Base-by-base conservation (phyloP, 306 rosid genomes). In the Lablab purpureus region DNA sequence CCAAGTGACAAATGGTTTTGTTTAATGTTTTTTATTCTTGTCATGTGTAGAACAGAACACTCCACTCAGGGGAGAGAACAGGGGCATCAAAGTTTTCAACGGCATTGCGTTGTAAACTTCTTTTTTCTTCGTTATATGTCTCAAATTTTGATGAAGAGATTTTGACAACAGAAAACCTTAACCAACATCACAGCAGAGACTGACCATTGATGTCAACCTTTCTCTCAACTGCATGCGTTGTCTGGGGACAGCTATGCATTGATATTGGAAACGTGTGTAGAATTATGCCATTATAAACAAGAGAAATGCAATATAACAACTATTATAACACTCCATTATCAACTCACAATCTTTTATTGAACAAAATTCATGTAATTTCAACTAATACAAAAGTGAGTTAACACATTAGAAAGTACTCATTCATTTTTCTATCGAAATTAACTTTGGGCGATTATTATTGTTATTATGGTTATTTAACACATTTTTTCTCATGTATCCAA, bases 141-240 rank as follows among this genome's bases (percentile, higher is more conserved):
- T 40, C 18, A 76, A 41, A 30, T 49, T 47, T 63, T 63, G 47
- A 63, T 7, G 50, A 5, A 15, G 15, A 13, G 21, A 49, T 49
- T 17, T 49, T 49, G 54, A 49, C 54, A n/a, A 3, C 13, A 13
- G 49, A 78, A 15, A 43, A 73, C 52, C 54, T 50, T 70, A 70
- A 58, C 65, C 72, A 70, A 79, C 19, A 36, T 47, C 51, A 71
- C 18, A 13, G 58, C 76, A 50, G 19, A 19, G 32, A 71, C 14
- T 37, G 27, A n/a, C 37, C 27, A 34, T n/a, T 49, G 18, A 49
- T 50, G 27, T 17, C 69, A 58, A 71, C 67, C 54, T 45, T 40
- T 37, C 40, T 41, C 70, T 74, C 46, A 74, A 59, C 58, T 58
- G 46, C 69, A 40, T 43, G 18, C 9, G 40, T 66, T 27, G 46